Conservation (phyloP, 805 yeast species). For the Lipomyces anomalus region DNA sequence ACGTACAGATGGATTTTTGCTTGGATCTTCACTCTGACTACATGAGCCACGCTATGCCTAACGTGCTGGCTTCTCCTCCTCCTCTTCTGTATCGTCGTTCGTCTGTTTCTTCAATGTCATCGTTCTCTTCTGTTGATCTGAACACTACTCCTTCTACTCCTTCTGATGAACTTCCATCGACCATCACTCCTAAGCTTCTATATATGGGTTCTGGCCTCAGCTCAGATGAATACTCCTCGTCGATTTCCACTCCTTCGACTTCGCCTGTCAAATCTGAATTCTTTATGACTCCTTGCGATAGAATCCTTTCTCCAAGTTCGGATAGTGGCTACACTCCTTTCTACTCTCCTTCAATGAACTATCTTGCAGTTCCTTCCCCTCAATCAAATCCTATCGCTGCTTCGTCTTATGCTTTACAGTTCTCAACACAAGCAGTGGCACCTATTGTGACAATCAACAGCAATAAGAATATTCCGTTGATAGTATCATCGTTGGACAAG, state of each 20-base stretch:
- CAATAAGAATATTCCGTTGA: too few relatives aligned
- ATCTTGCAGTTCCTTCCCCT: too few relatives aligned
- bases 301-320: slow-evolving; percentile 11
- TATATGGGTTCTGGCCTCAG: slow-evolving; percentile 4
- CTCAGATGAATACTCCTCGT: slow-evolving; percentile 4
- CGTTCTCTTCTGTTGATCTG: slow-evolving; percentile 11
- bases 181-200: slow-evolving; percentile 22
- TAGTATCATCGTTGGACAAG: slow-evolving; percentile 27
- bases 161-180: slow-evolving; percentile 15
- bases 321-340: slow-evolving; percentile 13
- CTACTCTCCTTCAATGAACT: slow-evolving; percentile 15
- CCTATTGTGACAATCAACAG: too few relatives aligned
- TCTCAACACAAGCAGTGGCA: too few relatives aligned
- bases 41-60: slow-evolving; percentile 10
- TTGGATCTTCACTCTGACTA: slow-evolving; percentile 1
- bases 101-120: slow-evolving; percentile 7
- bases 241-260: slow-evolving; percentile 3
- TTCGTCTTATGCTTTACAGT: too few relatives aligned
- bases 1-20: slow-evolving; percentile 1
- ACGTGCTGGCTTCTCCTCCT: slow-evolving; percentile 16
- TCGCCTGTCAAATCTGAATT: slow-evolving; percentile 8
- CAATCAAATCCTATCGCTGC: too few relatives aligned
- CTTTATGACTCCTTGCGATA: slow-evolving; percentile 10
- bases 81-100: slow-evolving; percentile 14
- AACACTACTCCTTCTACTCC: slow-evolving; percentile 20